Percentiles rank a stretch among this genome's conserved stretches.
phyloP scores from a whole-genome alignment of 2,329 filamentous ascomycete species.

The Nannizziopsis arthrosporioides region DNA sequence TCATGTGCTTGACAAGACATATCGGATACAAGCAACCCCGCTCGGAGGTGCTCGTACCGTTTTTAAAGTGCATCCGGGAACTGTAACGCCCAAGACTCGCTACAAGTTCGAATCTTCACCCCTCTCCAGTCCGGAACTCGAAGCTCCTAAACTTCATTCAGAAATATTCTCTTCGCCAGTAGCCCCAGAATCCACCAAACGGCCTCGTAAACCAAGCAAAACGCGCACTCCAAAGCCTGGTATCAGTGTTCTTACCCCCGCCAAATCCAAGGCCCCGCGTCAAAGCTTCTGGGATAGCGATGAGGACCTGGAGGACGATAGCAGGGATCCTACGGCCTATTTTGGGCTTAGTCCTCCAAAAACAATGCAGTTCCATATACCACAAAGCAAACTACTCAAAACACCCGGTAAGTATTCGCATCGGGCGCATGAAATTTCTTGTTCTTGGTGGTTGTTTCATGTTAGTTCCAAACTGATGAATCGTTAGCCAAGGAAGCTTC shows the following conservation, averaged over 20 bases:
- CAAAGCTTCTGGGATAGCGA: conserved; percentile 58
- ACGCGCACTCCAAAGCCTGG: conserved; percentile 59
- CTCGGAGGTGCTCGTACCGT: conserved; percentile 35
- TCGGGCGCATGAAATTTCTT: neutral
- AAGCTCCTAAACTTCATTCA: conserved; percentile 68
- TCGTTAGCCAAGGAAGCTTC: conserved; percentile 39
- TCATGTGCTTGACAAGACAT: conserved; percentile 88
- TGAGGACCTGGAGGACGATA: conserved; percentile 50
- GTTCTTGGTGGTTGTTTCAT: neutral
- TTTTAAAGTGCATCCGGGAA: conserved; percentile 13
- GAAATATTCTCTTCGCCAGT: conserved; percentile 75
- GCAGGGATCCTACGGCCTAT: conserved; percentile 46
- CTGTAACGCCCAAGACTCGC: conserved; percentile 19
- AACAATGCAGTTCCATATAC: conserved; percentile 44
- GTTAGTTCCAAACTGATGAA: neutral
- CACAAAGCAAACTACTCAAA: conserved; percentile 38
- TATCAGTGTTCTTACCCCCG: conserved; percentile 73
- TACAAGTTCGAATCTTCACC: conserved; percentile 41
- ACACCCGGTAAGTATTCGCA: conserved; percentile 33
- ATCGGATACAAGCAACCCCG: conserved; percentile 84
- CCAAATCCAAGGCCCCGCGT: conserved; percentile 24
- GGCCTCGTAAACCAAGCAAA: conserved; percentile 33
- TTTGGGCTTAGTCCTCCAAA: conserved; percentile 80
- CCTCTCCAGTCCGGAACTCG: conserved; percentile 63
- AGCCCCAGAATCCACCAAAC: conserved; percentile 15